A percentile compares a stretch with the other conserved stretches of the same genome.
Evolutionary conservation across 257 asterid species (phyloP).

Genomic region (Solanum appendiculatum): DNA sequence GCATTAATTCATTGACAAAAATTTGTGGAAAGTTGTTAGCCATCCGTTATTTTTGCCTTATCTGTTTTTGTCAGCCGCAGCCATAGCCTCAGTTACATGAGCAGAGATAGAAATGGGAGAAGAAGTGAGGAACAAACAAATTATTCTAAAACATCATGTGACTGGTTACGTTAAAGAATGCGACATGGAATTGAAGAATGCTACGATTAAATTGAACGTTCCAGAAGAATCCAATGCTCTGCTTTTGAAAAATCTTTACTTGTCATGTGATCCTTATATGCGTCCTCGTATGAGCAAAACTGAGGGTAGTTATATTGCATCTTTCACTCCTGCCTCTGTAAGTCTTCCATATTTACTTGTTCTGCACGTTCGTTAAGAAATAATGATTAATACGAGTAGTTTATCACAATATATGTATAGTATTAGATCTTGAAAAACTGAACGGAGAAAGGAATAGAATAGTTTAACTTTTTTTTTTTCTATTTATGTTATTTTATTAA

Average conservation of each 20-base stretch:
- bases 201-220: constrained; percentile 10
- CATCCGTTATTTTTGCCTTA: background rate
- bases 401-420: too few relatives aligned
- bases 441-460: too few relatives aligned
- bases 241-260: constrained; percentile 37
- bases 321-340: background rate
- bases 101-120: background rate
- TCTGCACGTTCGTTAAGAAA: too few relatives aligned
- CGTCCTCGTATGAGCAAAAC: constrained; percentile 7
- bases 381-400: too few relatives aligned
- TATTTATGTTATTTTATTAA: too few relatives aligned
- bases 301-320: background rate
- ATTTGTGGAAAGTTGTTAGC: background rate
- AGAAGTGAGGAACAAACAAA: constrained; percentile 19
- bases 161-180: constrained; percentile 20
- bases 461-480: too few relatives aligned
- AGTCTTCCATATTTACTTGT: background rate
- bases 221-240: constrained; percentile 17
- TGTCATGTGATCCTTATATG: constrained; percentile 42
- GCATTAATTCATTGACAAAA: background rate
- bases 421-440: too few relatives aligned
- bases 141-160: constrained; percentile 19
- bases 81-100: background rate
- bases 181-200: constrained; percentile 10
- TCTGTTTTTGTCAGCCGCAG: background rate